Conservation (phyloP, 2,329 filamentous ascomycete genomes). For the Aspergillus hiratsukae region DNA sequence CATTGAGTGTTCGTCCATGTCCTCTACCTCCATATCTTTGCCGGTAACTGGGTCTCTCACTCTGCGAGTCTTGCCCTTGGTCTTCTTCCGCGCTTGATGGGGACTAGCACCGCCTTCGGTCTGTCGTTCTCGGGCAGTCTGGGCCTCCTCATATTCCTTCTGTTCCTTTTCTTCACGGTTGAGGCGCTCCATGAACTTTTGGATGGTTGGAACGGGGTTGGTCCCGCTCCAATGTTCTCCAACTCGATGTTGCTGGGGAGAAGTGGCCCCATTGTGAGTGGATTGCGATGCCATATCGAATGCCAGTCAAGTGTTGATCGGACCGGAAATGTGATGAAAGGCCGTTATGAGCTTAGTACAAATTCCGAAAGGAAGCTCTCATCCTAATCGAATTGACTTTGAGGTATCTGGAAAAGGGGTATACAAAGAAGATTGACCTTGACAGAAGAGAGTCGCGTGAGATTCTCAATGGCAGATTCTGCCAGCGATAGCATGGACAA, state of each 20-base stretch:
- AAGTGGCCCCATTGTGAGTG: conserved; percentile 6
- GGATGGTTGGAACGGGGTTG: conserved; percentile 84
- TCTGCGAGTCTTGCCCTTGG: conserved; percentile 46
- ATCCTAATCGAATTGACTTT: background rate
- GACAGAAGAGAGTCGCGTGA: background rate
- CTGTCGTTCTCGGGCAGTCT: conserved; percentile 11
- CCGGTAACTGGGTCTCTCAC: conserved; percentile 90
- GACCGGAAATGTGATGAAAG: background rate
- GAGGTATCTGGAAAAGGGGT: background rate
- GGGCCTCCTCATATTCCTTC: conserved; percentile 42
- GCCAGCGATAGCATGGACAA: background rate
- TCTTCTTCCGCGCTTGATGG: conserved; percentile 45
- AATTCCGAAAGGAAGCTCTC: background rate
- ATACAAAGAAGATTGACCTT: background rate
- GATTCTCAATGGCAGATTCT: background rate
- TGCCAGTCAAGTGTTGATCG: background rate
- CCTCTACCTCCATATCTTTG: conserved; percentile 78
- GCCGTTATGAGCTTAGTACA: background rate
- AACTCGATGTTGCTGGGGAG: conserved; percentile 38
- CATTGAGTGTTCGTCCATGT: conserved; percentile 67
- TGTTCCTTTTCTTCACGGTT: conserved; percentile 74
- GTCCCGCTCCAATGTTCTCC: conserved; percentile 73
- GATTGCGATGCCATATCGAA: conserved; percentile 13
- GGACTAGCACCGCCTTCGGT: conserved; percentile 45
- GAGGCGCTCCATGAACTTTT: conserved; percentile 73